phyloP scores from a whole-genome alignment of 2,329 filamentous ascomycete species.

The Fusarium coffeatum region DNA sequence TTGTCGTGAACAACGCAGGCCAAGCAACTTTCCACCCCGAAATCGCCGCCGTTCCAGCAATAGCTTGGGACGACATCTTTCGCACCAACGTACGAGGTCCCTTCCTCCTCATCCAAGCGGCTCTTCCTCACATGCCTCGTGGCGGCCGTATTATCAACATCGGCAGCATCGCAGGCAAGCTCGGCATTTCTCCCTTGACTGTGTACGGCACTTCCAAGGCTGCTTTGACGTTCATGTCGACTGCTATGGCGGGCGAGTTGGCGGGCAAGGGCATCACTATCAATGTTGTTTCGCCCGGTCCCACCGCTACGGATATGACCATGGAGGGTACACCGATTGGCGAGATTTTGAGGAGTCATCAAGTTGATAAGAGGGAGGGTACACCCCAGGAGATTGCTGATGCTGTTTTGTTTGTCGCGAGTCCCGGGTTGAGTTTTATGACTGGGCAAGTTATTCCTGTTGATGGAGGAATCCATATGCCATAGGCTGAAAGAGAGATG shows the following conservation, averaged over 20 bases:
- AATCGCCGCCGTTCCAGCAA: not conserved
- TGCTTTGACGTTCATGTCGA: constrained; percentile 29
- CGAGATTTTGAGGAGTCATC: not conserved
- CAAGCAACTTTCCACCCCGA: constrained; percentile 30
- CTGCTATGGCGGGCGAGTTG: constrained; percentile 11
- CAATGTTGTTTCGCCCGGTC: constrained; percentile 8
- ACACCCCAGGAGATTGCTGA: constrained; percentile 5
- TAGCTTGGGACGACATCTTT: constrained; percentile 10
- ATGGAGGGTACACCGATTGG: constrained; percentile 11
- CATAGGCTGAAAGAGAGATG: not conserved
- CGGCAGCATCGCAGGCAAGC: constrained; percentile 49
- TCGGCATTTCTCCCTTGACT: constrained; percentile 46
- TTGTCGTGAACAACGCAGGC: constrained; percentile 21
- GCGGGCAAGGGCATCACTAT: constrained; percentile 15
- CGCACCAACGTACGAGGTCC: constrained; percentile 37
- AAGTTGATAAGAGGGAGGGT: constrained; percentile 10
- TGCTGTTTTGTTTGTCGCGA: constrained; percentile 7
- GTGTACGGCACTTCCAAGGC: constrained; percentile 53
- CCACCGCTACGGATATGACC: constrained; percentile 12
- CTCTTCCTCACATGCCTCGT: constrained; percentile 45
- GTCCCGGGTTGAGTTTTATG: constrained; percentile 15
- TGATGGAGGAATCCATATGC: constrained; percentile 13
- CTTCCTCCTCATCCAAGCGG: constrained; percentile 50
- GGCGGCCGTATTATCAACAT: constrained; percentile 52
- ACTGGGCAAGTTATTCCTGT: constrained; percentile 21